Percentiles rank a stretch among this genome's conserved stretches.
phyloP scores from a whole-genome alignment of 1,284 basidiomycete species.

The Boletus nobilissimus region DNA sequence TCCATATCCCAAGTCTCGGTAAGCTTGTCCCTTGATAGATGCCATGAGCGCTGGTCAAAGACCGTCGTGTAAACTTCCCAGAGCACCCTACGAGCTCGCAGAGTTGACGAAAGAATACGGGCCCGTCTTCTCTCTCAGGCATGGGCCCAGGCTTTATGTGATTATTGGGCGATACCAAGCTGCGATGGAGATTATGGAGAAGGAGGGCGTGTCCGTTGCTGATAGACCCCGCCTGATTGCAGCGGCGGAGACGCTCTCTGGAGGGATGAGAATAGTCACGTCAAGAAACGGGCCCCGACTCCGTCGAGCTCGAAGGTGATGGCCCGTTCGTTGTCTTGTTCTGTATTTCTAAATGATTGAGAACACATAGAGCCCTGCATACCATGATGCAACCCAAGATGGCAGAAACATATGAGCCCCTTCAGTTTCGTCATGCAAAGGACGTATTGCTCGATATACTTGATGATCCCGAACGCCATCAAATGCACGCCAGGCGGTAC shows the following conservation, averaged over 20 bases:
- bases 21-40: background rate
- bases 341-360: background rate
- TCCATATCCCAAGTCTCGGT: slow-evolving; percentile 36
- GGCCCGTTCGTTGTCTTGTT: background rate
- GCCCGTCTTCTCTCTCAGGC: slow-evolving; percentile 19
- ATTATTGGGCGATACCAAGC: slow-evolving; percentile 21
- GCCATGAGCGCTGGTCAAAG: background rate
- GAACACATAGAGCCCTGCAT: slow-evolving; percentile 60
- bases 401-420: slow-evolving; percentile 57
- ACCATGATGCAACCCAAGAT: slow-evolving; percentile 61
- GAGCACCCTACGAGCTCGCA: slow-evolving; percentile 28
- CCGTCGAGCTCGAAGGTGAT: slow-evolving; percentile 31
- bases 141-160: slow-evolving; percentile 20
- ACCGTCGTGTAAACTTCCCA: background rate
- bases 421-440: slow-evolving; percentile 58
- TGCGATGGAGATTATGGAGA: slow-evolving; percentile 33
- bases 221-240: slow-evolving; percentile 25
- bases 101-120: slow-evolving; percentile 26
- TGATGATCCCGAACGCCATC: slow-evolving; percentile 58
- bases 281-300: slow-evolving; percentile 21
- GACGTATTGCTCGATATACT: slow-evolving; percentile 64
- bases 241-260: slow-evolving; percentile 20
- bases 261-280: slow-evolving; percentile 13
- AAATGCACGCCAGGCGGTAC: slow-evolving; percentile 57
- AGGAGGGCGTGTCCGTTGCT: slow-evolving; percentile 21